Percentiles rank a stretch among this genome's conserved stretches.
These are phyloP conservation scores for Raddia distichophylla DNA, from an alignment of 176 grass and related monocot genomes.

Conservation along the genomic window DNA sequence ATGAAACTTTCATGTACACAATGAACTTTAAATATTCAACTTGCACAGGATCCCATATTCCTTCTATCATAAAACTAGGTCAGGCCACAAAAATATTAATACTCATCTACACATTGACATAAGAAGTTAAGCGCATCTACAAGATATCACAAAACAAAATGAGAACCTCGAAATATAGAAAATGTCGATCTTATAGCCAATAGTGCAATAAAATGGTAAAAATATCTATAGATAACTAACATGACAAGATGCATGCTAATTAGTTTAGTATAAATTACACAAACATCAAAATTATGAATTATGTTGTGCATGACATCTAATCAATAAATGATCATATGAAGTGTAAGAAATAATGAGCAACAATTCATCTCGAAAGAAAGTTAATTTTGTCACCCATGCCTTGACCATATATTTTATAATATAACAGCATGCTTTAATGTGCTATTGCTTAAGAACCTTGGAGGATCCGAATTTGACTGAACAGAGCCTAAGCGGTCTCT, in stretches of 20 bases:
- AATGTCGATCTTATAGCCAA: not conserved
- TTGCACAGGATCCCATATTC: not conserved
- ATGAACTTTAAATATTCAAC: not conserved
- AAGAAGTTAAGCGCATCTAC: not conserved
- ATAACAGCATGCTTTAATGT: not conserved
- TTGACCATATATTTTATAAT: not conserved
- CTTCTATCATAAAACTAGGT: not conserved
- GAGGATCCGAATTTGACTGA: not conserved
- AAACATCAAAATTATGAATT: not conserved
- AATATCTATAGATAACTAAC: not conserved
- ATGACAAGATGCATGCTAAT: not conserved
- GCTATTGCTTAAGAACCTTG: slow-evolving; percentile 19
- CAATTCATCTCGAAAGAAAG: slow-evolving; percentile 5
- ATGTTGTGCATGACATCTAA: not conserved
- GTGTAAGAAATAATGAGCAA: not conserved
- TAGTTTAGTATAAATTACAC: slow-evolving; percentile 19
- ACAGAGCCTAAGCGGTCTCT: not conserved
- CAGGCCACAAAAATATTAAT: not conserved
- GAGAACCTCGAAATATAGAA: not conserved
- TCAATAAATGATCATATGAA: slow-evolving; percentile 13
- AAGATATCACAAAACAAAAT: slow-evolving; percentile 19
- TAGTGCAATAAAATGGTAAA: slow-evolving; percentile 23
- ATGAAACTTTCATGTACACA: not conserved
- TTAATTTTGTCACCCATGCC: slow-evolving; percentile 12
- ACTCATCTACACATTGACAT: not conserved